Evolutionary conservation across 371 early-diverging fungal genomes (phyloP).

Genomic region (Zancudomyces culisetae): DNA sequence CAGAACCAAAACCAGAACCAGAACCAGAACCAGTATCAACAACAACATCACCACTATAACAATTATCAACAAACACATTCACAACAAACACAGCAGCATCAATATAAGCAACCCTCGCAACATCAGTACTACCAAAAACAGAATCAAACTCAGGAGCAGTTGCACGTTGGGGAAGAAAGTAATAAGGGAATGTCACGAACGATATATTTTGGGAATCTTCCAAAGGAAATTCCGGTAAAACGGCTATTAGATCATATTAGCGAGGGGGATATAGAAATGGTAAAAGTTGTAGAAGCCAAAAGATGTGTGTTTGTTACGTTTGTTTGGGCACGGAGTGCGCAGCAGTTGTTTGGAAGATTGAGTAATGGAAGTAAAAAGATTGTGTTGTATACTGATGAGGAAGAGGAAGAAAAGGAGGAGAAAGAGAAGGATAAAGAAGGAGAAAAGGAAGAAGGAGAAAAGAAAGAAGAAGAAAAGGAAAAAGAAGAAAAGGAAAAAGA

Average conservation of each 20-base stretch:
- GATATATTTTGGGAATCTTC: slow-evolving; percentile 3
- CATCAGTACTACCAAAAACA: no score
- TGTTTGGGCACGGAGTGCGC: neutral
- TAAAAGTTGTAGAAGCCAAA: slow-evolving; percentile 1
- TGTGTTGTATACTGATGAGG: neutral
- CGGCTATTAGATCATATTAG: slow-evolving; percentile 3
- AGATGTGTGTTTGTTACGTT: slow-evolving; percentile 4
- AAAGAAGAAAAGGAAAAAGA: neutral
- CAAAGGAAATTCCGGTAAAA: neutral
- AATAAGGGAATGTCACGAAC: slow-evolving; percentile 1
- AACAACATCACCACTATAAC: no score
- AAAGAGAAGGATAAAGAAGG: neutral
- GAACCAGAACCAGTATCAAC: no score
- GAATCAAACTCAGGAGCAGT: no score
- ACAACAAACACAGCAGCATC: no score
- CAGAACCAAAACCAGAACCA: no score
- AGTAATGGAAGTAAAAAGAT: neutral
- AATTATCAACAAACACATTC: no score
- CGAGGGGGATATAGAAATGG: slow-evolving; percentile 2
- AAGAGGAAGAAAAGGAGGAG: neutral
- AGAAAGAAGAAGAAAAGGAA: neutral
- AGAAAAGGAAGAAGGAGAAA: neutral
- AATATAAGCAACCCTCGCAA: no score
- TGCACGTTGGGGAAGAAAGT: slow-evolving; percentile 1
- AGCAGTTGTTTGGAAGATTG: neutral